Conservation (phyloP, 2,329 filamentous ascomycete genomes). For the Grosmannia serpens region DNA sequence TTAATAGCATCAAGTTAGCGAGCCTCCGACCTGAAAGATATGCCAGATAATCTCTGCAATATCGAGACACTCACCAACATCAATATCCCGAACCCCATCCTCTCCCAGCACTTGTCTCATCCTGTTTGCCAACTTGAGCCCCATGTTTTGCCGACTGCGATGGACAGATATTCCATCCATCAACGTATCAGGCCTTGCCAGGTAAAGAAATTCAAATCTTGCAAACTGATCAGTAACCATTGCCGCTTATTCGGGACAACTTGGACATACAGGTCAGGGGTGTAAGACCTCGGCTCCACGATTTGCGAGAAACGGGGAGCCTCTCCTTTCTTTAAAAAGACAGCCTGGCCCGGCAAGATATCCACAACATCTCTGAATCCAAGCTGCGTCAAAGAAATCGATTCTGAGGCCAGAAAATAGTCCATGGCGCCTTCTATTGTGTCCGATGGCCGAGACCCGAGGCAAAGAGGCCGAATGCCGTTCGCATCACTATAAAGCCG, state of each 20-base stretch:
- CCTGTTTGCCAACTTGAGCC: conserved; percentile 63
- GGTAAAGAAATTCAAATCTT: conserved; percentile 74
- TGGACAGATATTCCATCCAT: conserved; percentile 87
- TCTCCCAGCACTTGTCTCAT: conserved; percentile 57
- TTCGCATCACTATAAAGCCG: conserved; percentile 47
- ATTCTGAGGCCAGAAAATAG: conserved; percentile 88
- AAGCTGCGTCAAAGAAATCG: conserved; percentile 69
- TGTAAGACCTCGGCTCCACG: conserved; percentile 54
- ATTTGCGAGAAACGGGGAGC: conserved; percentile 67
- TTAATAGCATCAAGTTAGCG: background rate
- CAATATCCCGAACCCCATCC: conserved; percentile 62
- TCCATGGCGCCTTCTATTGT: conserved; percentile 54
- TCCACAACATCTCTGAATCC: conserved; percentile 68
- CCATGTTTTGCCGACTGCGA: conserved; percentile 77
- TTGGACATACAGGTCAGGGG: conserved; percentile 63
- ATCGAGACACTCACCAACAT: conserved; percentile 30
- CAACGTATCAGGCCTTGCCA: conserved; percentile 67
- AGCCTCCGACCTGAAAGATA: background rate
- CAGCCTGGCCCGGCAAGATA: conserved; percentile 65
- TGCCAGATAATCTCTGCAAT: too few species aligned
- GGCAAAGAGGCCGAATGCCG: conserved; percentile 71
- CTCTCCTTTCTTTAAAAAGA: conserved; percentile 55
- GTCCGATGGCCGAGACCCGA: conserved; percentile 61
- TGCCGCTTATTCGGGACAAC: too few species aligned
- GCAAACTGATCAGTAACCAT: too few species aligned